Percentiles rank a stretch among this genome's conserved stretches.
Conservation (phyloP, 805 yeast species). For the Cyberlindnera americana region DNA sequence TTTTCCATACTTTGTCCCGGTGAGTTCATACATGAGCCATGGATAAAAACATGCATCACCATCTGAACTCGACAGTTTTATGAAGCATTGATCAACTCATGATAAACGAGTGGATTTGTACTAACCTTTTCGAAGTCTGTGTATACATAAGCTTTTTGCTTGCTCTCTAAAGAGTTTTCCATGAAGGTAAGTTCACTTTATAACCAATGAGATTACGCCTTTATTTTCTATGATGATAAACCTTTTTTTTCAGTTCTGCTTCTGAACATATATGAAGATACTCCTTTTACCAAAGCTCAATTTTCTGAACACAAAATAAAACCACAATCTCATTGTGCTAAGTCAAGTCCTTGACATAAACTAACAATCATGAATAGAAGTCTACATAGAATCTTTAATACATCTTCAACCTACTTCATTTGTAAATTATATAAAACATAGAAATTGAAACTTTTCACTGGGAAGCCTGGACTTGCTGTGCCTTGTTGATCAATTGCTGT, state of each 20-base stretch:
- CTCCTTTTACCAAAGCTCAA: constrained; percentile 57
- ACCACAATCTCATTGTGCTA: neutral
- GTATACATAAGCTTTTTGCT: too few species aligned
- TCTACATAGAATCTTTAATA: too few species aligned
- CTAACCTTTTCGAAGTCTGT: too few species aligned
- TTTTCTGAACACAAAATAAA: constrained; percentile 18
- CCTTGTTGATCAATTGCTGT: constrained; percentile 9
- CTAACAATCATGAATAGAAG: too few species aligned
- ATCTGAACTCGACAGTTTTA: constrained; percentile 53
- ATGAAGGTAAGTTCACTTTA: neutral
- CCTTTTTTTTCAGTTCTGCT: constrained; percentile 85
- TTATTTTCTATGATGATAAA: constrained; percentile 53
- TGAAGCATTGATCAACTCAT: neutral
- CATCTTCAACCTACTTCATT: too few species aligned
- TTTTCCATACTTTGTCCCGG: constrained; percentile 37
- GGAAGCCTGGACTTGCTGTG: constrained; percentile 1
- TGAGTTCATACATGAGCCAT: constrained; percentile 63
- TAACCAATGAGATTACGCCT: neutral
- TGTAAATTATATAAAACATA: too few species aligned
- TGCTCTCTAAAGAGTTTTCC: too few species aligned
- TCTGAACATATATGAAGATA: constrained; percentile 87
- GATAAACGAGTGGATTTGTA: too few species aligned
- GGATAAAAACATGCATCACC: constrained; percentile 96
- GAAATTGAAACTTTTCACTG: too few species aligned
- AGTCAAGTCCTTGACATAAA: too few species aligned